These are phyloP conservation scores for Colletotrichum somersetense DNA, from an alignment of 2,329 filamentous ascomycete species.

Conservation along the genomic window DNA sequence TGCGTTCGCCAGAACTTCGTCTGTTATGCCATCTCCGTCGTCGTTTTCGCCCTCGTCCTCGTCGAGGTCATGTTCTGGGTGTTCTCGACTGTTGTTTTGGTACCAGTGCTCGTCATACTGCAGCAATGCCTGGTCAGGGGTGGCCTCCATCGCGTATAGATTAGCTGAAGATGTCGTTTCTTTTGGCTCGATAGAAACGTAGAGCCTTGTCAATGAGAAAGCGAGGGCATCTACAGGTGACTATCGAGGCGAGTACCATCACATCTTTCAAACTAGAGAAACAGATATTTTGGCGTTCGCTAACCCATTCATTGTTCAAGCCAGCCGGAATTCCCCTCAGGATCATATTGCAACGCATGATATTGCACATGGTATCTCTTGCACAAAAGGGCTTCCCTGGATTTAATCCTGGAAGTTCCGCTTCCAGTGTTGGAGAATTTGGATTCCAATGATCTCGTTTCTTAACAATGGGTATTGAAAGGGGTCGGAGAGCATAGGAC, in stretches of 20 bases:
- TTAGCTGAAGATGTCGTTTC: not conserved
- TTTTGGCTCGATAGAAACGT: too few relatives aligned
- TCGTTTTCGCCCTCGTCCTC: accelerated
- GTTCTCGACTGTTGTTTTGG: conserved; percentile 11
- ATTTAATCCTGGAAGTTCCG: too few relatives aligned
- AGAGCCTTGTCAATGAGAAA: not conserved
- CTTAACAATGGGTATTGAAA: not conserved
- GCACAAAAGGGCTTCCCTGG: not conserved
- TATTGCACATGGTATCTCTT: not conserved
- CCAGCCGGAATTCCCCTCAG: not conserved
- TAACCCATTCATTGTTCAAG: not conserved
- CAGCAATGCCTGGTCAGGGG: not conserved
- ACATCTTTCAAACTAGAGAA: not conserved
- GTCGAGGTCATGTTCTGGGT: conserved; percentile 2
- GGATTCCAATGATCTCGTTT: not conserved
- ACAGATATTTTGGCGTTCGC: not conserved
- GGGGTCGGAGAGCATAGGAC: not conserved
- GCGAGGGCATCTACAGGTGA: not conserved
- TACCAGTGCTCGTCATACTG: conserved; percentile 22
- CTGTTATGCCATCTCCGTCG: not conserved
- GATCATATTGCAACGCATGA: not conserved
- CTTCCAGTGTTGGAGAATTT: not conserved
- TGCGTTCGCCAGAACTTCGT: not conserved
- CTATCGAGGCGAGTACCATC: not conserved
- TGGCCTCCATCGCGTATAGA: not conserved